These are phyloP conservation scores for Collybia nuda DNA, from an alignment of 768 basidiomycete species.

Conservation along the genomic window DNA sequence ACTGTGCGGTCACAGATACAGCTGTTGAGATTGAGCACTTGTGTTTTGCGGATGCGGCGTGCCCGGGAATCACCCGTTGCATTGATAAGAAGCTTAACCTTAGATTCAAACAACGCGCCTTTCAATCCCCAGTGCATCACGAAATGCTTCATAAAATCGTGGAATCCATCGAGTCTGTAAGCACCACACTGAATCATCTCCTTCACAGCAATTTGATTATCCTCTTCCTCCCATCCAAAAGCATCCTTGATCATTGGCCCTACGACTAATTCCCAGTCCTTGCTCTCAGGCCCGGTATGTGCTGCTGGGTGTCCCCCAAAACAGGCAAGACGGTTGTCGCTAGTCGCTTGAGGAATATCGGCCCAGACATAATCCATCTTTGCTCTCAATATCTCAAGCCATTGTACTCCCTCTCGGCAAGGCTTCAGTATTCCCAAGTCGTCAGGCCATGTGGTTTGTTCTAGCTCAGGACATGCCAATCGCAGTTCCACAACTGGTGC, in stretches of 20 bases:
- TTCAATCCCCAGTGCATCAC: too few relatives aligned
- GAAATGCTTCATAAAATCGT: too few relatives aligned
- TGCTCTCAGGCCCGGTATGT: background rate
- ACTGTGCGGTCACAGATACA: background rate
- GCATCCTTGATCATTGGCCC: background rate
- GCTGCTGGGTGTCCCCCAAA: background rate
- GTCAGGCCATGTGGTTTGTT: too few relatives aligned
- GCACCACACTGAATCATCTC: too few relatives aligned
- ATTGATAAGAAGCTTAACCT: too few relatives aligned
- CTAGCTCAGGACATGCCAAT: too few relatives aligned
- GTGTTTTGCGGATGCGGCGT: background rate
- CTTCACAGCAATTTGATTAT: background rate
- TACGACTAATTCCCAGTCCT: slow-evolving; percentile 1
- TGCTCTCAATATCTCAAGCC: background rate
- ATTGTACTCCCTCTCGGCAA: background rate
- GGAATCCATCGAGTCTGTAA: too few relatives aligned
- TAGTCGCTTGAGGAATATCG: background rate
- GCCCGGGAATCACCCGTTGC: too few relatives aligned
- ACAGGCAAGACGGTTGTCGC: background rate
- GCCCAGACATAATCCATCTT: background rate
- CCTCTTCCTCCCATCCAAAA: background rate
- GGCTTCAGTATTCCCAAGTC: too few relatives aligned
- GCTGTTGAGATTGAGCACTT: background rate
- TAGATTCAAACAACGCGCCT: too few relatives aligned
- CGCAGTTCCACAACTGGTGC: background rate